Evolutionary conservation across 331 rosid species (phyloP), one percentile per base, ranked within the genome.

Genomic region (Pyracantha coccinea): DNA sequence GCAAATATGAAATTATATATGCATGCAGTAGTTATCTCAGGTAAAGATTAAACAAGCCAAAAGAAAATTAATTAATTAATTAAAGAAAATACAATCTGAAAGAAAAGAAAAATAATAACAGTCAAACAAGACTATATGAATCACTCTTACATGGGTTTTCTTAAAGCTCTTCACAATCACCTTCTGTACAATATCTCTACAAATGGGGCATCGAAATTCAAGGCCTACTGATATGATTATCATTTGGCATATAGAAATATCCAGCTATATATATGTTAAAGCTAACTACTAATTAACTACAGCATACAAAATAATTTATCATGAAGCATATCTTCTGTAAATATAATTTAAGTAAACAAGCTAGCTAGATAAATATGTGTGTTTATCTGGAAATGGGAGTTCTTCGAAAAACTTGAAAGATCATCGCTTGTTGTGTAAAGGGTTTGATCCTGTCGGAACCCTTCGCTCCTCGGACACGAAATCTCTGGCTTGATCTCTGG

Each of bases 381-480:
- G 62, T 4, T 73, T 27, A 75, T 64, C 72, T 66, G 58, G 69
- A 15, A 5, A 6, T 17, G 58, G 44, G 25, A 9, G 3, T 20
- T 8, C 72, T 23, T 24, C 20, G n/a, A 50, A 32, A 80, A 45
- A 23, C 15, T 61, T 16, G 44, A 68, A 29, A 35, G 50, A 63
- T 80, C 85, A 79, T 73, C 91, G 83, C 77, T 73, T 85, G 87
- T 87, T 87, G 84, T 87, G 91, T 60, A 87, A 47, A 2, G 91
- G 91, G 82, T 87, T 87, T 21, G 91, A 85, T 65, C 91, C 91
- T 9, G 91, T 84, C 31, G 89, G 91, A 68, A 87, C 87, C 63
- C 71, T 77, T 70, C 91, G 78, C 81, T 87, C 76, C 79, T 87
- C 75, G 38, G 77, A 77, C 16, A 45, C 67, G 25, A 82, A 76